A percentile compares a stretch with the other conserved stretches of the same genome.
These are phyloP conservation scores for Lycium barbarum DNA, from an alignment of 257 asterid species.

Conservation along the genomic window DNA sequence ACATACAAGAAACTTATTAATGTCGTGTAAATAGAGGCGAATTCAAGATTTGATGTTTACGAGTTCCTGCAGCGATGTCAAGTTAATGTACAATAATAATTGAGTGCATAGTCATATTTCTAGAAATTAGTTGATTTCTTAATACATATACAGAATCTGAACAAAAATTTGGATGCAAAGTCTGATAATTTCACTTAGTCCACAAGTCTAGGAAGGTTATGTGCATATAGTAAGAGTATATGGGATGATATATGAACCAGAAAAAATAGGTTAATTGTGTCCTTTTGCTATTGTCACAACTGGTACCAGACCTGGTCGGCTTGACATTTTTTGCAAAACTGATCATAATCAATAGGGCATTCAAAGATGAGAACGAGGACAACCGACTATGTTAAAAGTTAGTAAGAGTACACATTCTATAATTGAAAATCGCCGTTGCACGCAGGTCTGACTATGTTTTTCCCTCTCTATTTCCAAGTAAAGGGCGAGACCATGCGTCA, in stretches of 20 bases:
- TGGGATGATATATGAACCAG: too few relatives aligned
- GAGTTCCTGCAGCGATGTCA: neutral
- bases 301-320: neutral
- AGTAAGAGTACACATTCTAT: neutral
- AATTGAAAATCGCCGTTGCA: neutral
- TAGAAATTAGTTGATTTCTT: too few relatives aligned
- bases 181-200: neutral
- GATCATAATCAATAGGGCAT: too few relatives aligned
- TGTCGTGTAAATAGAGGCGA: neutral
- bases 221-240: neutral
- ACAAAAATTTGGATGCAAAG: neutral
- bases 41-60: neutral
- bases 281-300: too few relatives aligned
- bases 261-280: too few relatives aligned
- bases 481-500: neutral
- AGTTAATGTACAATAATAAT: too few relatives aligned
- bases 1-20: neutral
- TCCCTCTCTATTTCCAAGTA: neutral
- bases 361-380: too few relatives aligned
- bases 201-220: neutral
- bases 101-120: too few relatives aligned
- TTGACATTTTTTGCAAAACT: neutral
- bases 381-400: neutral
- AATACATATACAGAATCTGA: too few relatives aligned
- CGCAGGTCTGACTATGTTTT: neutral